phyloP scores from a whole-genome alignment of 805 yeast genomes.

The Candida schatavii region DNA sequence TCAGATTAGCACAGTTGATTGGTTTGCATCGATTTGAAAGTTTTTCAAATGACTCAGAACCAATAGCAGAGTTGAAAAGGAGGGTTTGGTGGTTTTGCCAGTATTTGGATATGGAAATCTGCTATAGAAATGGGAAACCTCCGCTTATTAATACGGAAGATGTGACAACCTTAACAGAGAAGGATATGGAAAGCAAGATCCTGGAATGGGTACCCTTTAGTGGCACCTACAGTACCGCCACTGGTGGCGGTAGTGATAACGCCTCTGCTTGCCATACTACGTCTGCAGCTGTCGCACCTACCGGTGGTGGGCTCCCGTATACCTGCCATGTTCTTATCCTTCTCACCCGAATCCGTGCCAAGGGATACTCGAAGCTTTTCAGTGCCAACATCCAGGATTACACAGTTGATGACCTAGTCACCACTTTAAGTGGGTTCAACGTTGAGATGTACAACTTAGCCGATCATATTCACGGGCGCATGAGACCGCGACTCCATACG shows the following conservation, averaged over 20 bases:
- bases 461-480: constrained; percentile 13
- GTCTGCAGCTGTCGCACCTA: not conserved
- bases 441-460: constrained; percentile 25
- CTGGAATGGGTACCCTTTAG: not conserved
- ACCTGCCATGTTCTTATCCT: constrained; percentile 5
- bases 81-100: constrained; percentile 38
- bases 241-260: not conserved
- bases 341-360: constrained; percentile 27
- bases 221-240: not conserved
- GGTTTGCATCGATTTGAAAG: constrained; percentile 40
- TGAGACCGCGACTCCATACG: constrained; percentile 29
- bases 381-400: constrained; percentile 24
- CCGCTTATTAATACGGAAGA: constrained; percentile 34
- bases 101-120: constrained; percentile 35
- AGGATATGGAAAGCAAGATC: constrained; percentile 12
- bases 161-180: constrained; percentile 23
- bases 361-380: constrained; percentile 29
- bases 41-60: constrained; percentile 16
- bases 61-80: constrained; percentile 23
- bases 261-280: no score
- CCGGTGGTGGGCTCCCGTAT: constrained; percentile 5
- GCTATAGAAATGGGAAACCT: constrained; percentile 39
- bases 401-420: constrained; percentile 17
- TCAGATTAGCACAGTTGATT: constrained; percentile 39
- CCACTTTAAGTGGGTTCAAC: constrained; percentile 25